Base-by-base conservation (phyloP, 192 early-diverging fungal species). In the Coemansia sp. region DNA sequence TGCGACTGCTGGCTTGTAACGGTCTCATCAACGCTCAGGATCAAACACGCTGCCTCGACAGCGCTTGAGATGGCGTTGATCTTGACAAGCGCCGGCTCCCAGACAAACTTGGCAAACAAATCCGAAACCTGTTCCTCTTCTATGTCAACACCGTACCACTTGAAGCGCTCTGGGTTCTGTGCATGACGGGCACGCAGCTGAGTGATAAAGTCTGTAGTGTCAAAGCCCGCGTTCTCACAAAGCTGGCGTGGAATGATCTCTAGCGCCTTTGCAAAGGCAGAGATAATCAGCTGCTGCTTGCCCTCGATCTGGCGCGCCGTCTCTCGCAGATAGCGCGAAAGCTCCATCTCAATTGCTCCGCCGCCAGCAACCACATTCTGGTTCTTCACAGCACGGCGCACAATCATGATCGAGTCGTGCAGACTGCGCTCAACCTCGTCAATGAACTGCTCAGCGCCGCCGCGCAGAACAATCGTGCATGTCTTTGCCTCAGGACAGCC, bases 381-480 rank as follows among this genome's bases (percentile, higher is more conserved):
- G 90, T 93, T 96, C 84, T 96, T 97, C 85, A 99, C 93, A 16
- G 95, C 92, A 62, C 97, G 87, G 61, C 95, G 89, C 56, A 99
- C 97, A 87, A 99, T 94, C 97, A 99, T 99, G 74, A 99, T 99
- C 40, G 97, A 95, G 83, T 99, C 97, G 83, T 99, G 97, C 80
- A 99, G 84, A 72, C 89, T 91, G 66, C 97, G 86, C 85, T 98
- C 96, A 9, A 99, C 95, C 76, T 99, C 97, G 70, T 95, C 96
- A 80, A 99, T 99, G 68, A 99, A 99, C 83, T 99, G 97, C 78
- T 99, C 97, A 21, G 97, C 97, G 63, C 97, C 97, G 69, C 97
- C 97, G 63, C 97, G 89, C 37, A 99, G 84, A 42, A 99, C 87
- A 39, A 99, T 87, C 1, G 97, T 99, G 85, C 96, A 98, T 0